Base-by-base conservation (phyloP, 495 filamentous ascomycete genomes). In the Aspergillus mulundensis region DNA sequence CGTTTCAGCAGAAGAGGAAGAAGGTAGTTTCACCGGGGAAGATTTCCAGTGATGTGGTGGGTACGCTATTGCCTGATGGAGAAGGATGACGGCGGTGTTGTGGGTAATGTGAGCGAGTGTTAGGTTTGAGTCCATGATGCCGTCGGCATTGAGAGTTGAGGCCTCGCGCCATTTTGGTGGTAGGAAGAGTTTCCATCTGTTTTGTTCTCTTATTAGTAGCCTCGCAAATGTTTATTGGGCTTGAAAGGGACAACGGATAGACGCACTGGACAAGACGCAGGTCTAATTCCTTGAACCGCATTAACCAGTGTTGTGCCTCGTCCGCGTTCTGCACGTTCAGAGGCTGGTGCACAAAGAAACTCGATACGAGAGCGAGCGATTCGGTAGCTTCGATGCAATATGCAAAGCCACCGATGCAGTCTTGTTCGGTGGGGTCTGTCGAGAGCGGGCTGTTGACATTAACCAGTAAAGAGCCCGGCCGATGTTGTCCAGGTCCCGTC, bases 301-400 rank as follows among this genome's bases (percentile, higher is more conserved):
- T 75, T 0, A 78, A 57, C 75, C 75, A 78, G 50, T 62, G 19
- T 64, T 59, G 15, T 74, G 61, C 44, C 70, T 67, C 7, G 64
- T 57, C 39, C 59, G 50, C n/a, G 46, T 71, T 56, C 8, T 60
- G 45, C n/a, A 70, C 61, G 41, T 77, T 62, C 32, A 74, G 61
- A 24, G 50, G 53, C 41, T 72, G 72, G 49, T 74, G 74, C 6
- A 77, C 55, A 56, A 75, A 76, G 53, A 64, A 72, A 10, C 61
- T 66, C 0, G 66, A 70, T 2, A 76, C 69, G 30, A 66, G 66
- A 50, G 65, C 70, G 7, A 76, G 58, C 1, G 66, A 70, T 50
- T 74, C 74, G 4, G 72, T 75, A 7, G 74, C 71, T 49, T 77
- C 74, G 30, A 77, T 65, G 44, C 74, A 67, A 50, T 76, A 76